These are phyloP conservation scores for Speleostelium caveatum DNA, from an alignment of 78 protist genomes.

Conservation along the genomic window DNA sequence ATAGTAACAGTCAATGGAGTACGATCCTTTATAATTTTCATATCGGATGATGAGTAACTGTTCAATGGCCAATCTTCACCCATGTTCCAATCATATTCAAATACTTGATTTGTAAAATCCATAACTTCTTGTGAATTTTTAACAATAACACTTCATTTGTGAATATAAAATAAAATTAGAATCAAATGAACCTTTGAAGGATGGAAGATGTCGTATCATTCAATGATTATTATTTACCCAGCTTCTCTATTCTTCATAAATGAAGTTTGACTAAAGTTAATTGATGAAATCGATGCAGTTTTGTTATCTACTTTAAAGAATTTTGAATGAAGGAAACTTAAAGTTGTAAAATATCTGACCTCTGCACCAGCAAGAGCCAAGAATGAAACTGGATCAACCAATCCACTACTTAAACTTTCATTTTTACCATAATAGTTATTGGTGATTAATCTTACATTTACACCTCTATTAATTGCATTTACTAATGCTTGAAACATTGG, in stretches of 20 bases:
- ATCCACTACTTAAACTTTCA: slow-evolving; percentile 41
- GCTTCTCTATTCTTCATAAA: slow-evolving; percentile 86
- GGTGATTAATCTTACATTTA: slow-evolving; percentile 70
- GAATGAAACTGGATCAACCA: slow-evolving; percentile 82
- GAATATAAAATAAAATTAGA: neutral
- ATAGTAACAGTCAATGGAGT: slow-evolving; percentile 1
- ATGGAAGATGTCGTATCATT: neutral
- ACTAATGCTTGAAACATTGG: slow-evolving; percentile 81
- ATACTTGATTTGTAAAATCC: slow-evolving; percentile 20
- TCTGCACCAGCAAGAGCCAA: slow-evolving; percentile 77
- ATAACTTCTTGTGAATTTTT: neutral
- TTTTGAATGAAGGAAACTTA: slow-evolving; percentile 78
- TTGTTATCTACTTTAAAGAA: slow-evolving; percentile 59
- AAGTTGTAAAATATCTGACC: slow-evolving; percentile 75
- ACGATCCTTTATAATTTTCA: slow-evolving; percentile 59
- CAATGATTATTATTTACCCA: slow-evolving; percentile 40
- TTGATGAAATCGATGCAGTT: slow-evolving; percentile 63
- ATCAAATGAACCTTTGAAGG: neutral
- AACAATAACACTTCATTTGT: slow-evolving; percentile 23
- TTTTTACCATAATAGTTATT: slow-evolving; percentile 72
- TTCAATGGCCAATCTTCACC: slow-evolving; percentile 37
- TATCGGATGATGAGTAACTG: slow-evolving; percentile 33
- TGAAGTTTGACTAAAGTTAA: slow-evolving; percentile 81
- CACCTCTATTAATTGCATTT: slow-evolving; percentile 82
- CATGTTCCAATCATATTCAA: slow-evolving; percentile 72